phyloP scores from a whole-genome alignment of 2,329 filamentous ascomycete species.

The Phoma sp. region DNA sequence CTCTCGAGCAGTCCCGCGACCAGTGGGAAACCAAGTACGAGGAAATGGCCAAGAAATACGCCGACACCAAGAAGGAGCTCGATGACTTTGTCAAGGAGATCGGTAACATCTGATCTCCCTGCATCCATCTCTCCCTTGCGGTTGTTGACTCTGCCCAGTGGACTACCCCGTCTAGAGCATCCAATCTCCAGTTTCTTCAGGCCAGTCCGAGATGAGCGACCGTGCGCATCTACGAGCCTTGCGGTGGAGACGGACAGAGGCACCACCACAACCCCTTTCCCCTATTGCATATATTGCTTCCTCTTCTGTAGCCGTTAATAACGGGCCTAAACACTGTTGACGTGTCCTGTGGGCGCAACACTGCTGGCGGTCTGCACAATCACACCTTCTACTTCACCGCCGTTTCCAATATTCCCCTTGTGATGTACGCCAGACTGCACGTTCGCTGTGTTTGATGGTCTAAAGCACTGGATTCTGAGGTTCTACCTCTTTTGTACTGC shows the following conservation, averaged over 20 bases:
- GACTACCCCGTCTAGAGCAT: conserved; percentile 31
- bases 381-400: conserved; percentile 9
- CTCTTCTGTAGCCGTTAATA: conserved; percentile 32
- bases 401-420: neutral
- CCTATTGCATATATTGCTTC: conserved; percentile 38
- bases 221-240: conserved; percentile 21
- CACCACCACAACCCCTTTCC: conserved; percentile 26
- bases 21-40: conserved; percentile 98
- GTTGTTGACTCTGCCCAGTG: conserved; percentile 41
- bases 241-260: conserved; percentile 24
- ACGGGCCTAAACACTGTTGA: conserved; percentile 42
- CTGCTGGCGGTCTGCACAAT: conserved; percentile 22
- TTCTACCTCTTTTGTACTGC: neutral
- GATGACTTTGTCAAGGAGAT: conserved; percentile 91
- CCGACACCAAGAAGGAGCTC: conserved; percentile 83
- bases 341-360: conserved; percentile 43
- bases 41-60: conserved; percentile 93
- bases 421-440: neutral
- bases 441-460: neutral
- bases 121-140: conserved; percentile 32
- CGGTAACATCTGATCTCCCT: conserved; percentile 78
- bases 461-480: neutral
- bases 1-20: conserved; percentile 88
- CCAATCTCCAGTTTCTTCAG: conserved; percentile 16
- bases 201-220: conserved; percentile 26